phyloP scores from a whole-genome alignment of 208 protist species.

The Trypanosoma caninum region DNA sequence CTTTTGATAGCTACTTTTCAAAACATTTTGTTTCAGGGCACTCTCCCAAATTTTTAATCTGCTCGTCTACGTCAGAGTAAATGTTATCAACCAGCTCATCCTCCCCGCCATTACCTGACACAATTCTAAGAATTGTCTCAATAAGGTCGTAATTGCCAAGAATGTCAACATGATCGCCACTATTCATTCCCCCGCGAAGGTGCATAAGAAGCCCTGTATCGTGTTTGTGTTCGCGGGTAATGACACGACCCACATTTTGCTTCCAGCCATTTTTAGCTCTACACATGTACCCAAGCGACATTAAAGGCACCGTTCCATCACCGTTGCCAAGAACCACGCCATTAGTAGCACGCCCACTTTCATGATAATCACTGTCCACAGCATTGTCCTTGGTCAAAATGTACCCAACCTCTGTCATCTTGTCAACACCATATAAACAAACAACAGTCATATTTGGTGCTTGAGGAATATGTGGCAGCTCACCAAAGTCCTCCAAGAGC shows the following conservation, averaged over 20 bases:
- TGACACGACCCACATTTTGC: conserved; percentile 68
- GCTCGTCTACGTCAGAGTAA: conserved; percentile 61
- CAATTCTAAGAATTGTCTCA: conserved; percentile 73
- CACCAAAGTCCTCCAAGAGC: conserved; percentile 28
- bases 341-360: conserved; percentile 29
- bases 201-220: conserved; percentile 25
- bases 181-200: conserved; percentile 53
- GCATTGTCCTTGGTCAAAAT: conserved; percentile 14
- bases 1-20: not conserved
- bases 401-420: conserved; percentile 82
- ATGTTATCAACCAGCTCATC: conserved; percentile 49
- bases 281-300: conserved; percentile 91
- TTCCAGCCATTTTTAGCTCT: conserved; percentile 82
- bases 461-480: conserved; percentile 67
- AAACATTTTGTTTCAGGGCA: conserved; percentile 32
- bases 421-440: conserved; percentile 90
- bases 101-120: conserved; percentile 52
- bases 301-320: conserved; percentile 89
- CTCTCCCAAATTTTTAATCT: conserved; percentile 31
- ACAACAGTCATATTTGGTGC: conserved; percentile 80
- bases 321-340: conserved; percentile 77
- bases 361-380: conserved; percentile 18
- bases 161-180: conserved; percentile 89
- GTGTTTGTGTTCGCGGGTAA: conserved; percentile 82
- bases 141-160: conserved; percentile 83